These are phyloP conservation scores for Thalassiosira livingstoniorum DNA, from an alignment of 352 stramenopile species.

Conservation along the genomic window DNA sequence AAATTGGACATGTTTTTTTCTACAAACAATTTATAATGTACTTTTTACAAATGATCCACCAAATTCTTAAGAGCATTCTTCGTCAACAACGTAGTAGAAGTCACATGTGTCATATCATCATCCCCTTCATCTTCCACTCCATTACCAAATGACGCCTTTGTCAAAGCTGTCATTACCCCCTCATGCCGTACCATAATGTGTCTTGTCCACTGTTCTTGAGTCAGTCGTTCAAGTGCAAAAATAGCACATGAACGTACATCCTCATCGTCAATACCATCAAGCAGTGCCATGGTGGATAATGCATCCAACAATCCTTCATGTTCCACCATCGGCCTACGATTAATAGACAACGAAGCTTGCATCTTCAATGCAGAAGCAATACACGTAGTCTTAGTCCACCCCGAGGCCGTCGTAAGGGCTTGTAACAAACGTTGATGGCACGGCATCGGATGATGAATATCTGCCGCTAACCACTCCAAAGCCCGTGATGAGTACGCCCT, in stretches of 20 bases:
- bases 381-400: slow-evolving; percentile 67
- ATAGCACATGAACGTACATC: slow-evolving; percentile 63
- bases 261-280: slow-evolving; percentile 62
- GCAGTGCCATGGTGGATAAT: slow-evolving; percentile 50
- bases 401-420: slow-evolving; percentile 54
- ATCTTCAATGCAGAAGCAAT: slow-evolving; percentile 63
- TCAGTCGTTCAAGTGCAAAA: slow-evolving; percentile 51
- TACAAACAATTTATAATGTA: slow-evolving; percentile 90
- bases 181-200: slow-evolving; percentile 62
- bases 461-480: slow-evolving; percentile 61
- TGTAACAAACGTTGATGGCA: slow-evolving; percentile 53
- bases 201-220: slow-evolving; percentile 49
- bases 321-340: slow-evolving; percentile 58
- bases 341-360: slow-evolving; percentile 57
- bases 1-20: too few species aligned
- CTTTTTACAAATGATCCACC: slow-evolving; percentile 17
- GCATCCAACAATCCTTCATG: slow-evolving; percentile 59
- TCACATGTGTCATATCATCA: slow-evolving; percentile 33
- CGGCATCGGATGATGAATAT: slow-evolving; percentile 61
- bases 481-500: slow-evolving; percentile 57
- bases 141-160: slow-evolving; percentile 60
- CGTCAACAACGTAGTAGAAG: slow-evolving; percentile 46
- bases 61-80: slow-evolving; percentile 71
- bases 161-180: slow-evolving; percentile 66
- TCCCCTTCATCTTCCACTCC: slow-evolving; percentile 15